Evolutionary conservation across 371 early-diverging fungal genomes (phyloP).

Genomic region (Rhizopus stolonifer): DNA sequence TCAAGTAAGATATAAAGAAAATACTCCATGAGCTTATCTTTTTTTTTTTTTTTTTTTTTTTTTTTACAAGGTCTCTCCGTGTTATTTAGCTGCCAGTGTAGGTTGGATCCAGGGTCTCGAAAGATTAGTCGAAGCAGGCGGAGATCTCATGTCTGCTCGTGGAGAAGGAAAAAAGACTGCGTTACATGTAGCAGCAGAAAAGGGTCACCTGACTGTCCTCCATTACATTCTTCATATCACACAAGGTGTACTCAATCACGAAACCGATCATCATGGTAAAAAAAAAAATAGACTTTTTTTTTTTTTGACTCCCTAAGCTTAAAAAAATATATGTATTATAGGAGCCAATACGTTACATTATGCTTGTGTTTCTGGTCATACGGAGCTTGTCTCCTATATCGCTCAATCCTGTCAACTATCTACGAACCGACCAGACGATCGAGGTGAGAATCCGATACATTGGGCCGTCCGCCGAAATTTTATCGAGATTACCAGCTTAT

Average conservation of each 20-base stretch:
- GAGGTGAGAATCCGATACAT: conserved; percentile 39
- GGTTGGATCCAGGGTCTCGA: conserved; percentile 43
- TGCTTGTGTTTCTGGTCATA: conserved; percentile 42
- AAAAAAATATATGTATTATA: too few species aligned
- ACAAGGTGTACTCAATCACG: conserved; percentile 36
- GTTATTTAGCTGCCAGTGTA: conserved; percentile 44
- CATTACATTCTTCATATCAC: conserved; percentile 41
- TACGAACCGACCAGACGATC: conserved; percentile 19
- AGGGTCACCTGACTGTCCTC: conserved; percentile 37
- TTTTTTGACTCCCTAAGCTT: too few species aligned
- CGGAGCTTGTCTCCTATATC: conserved; percentile 34
- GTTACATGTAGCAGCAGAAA: conserved; percentile 42
- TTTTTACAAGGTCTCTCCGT: conserved; percentile 47
- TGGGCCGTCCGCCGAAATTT: conserved; percentile 39
- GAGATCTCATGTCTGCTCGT: conserved; percentile 39
- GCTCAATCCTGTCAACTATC: conserved; percentile 31
- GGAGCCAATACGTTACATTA: conserved; percentile 47
- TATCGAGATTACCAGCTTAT: conserved; percentile 32
- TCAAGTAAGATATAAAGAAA: conserved; percentile 24
- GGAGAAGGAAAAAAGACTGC: conserved; percentile 46
- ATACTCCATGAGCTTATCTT: background rate
- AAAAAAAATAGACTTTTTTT: too few species aligned
- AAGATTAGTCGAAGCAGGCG: conserved; percentile 41
- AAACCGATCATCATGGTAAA: conserved; percentile 37
- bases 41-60: too few species aligned